Base-by-base conservation (phyloP, 495 filamentous ascomycete species). In the Poronia punctata region DNA sequence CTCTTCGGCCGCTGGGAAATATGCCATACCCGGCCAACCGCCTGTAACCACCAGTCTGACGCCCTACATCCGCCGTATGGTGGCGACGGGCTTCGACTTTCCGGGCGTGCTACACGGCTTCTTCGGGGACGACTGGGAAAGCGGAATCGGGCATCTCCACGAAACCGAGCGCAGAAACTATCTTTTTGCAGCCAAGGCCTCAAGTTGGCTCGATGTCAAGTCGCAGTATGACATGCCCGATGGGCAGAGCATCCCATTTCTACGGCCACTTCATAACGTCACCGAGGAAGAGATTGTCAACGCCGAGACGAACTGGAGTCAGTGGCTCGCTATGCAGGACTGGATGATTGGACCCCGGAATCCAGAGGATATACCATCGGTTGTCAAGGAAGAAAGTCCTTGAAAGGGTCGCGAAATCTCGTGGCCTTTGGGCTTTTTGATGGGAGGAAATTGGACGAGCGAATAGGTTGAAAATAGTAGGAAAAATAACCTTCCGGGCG, bases 91-190 rank as follows among this genome's bases (percentile, higher is more conserved):
- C 7, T 88, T 89, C 65, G 92, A 96, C 58, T 76, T 78, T 31
- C 84, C 84, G 0, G 82, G 79, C 1, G 78, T 97, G 4, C 65
- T 98, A 43, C 87, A 94, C 53, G 86, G 88, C 22, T 95, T 94
- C 67, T 98, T 98, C 54, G 92, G 92, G 5, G 86, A 96, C 46
- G 84, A 94, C 52, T 98, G 88, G 86, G 59, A 66, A 11, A 57
- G 68, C 7, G 92, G 92, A 2, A 68, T 97, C 23, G 84, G 86
- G 0, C 77, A 82, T 3, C 57, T 96, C 23, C 86, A 95, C 56
- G 87, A 96, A 54, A 80, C 83, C 52, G 92, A 98, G 59, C 75
- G 92, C 27, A 76, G 88, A 35, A 98, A 98, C 54, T 98, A 90
- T 55, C 72, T 98, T 17, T 96, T 96, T 53, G 87, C 88, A 0